Base-by-base conservation (phyloP, 495 filamentous ascomycete genomes). In the Penicillium daleae region DNA sequence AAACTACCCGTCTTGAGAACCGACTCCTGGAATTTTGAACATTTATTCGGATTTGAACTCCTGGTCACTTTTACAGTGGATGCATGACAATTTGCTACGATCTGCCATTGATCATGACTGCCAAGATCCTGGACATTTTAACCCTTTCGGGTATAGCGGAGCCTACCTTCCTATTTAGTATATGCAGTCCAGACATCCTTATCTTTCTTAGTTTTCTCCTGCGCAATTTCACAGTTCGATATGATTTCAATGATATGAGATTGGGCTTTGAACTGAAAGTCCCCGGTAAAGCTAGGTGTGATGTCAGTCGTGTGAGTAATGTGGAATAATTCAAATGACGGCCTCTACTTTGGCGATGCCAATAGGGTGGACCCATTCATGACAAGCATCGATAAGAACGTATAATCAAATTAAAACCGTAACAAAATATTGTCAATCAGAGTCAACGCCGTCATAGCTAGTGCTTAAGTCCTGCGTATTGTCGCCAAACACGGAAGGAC, bases 81-180 rank as follows among this genome's bases (percentile, higher is more conserved):
- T 42, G 40, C 15, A n/a, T 9, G 40, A 26, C 12, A 48, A 26
- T n/a, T 48, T 24, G 15, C 22, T n/a, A 29, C 9, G 46, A 50
- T 9, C 24, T 50, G 46, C 24, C 24, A 50, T 31, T 54, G 49
- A 60, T 37, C 22, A 24, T 15, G 15, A 3, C 22, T 59, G 59
- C 57, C 54, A 65, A 64, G 51, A 22, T 22, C 19, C 61, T 68
- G 76, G 76, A 77, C 60, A 71, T 59, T 75, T 79, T 77, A 72
- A 56, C 76, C 75, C 21, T 68, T 72, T 74, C 33, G 37, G 74
- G 76, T 59, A 76, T 71, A 29, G 27, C 57, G 33, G 53, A 35
- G 12, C 33, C 39, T 21, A 27, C 63, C 61, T 67, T 65, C 74
- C 71, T 4, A 35, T 71, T 76, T 57, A 32, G 76, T 76, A 61